Conservation (phyloP, 2,329 filamentous ascomycete genomes). For the Ophiocordyceps sinensis region DNA sequence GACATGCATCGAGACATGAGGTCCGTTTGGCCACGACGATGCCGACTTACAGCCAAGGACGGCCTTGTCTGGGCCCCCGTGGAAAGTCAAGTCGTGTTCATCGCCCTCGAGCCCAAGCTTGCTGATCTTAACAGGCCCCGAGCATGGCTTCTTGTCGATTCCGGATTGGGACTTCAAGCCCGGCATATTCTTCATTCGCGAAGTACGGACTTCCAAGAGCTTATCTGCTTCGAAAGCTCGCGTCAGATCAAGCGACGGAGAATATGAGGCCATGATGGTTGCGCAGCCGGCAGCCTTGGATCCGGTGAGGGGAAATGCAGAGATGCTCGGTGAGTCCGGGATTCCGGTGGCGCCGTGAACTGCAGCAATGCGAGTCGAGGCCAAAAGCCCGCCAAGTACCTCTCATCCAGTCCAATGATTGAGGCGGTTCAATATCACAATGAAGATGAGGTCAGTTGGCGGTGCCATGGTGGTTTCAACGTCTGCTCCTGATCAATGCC, state of each 20-base stretch:
- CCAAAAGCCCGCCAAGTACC: too few relatives aligned
- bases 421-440: too few relatives aligned
- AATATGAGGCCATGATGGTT: not conserved
- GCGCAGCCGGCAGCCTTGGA: too few relatives aligned
- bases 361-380: too few relatives aligned
- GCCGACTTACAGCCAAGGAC: slow-evolving; percentile 36
- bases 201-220: slow-evolving; percentile 41
- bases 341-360: too few relatives aligned
- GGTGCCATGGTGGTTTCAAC: too few relatives aligned
- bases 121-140: slow-evolving; percentile 21
- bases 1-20: not conserved
- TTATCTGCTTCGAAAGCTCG: slow-evolving; percentile 30
- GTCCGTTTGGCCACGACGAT: not conserved
- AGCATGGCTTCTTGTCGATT: slow-evolving; percentile 37
- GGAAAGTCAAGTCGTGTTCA: slow-evolving; percentile 46
- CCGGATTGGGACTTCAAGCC: slow-evolving; percentile 36
- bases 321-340: too few relatives aligned
- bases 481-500: too few relatives aligned
- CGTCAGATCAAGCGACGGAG: slow-evolving; percentile 15
- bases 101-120: slow-evolving; percentile 40
- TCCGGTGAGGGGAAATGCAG: too few relatives aligned
- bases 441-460: too few relatives aligned
- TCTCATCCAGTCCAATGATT: too few relatives aligned
- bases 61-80: slow-evolving; percentile 50
- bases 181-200: slow-evolving; percentile 39